Base-by-base conservation (phyloP, 2,329 filamentous ascomycete genomes). In the Macrophomina tecta region DNA sequence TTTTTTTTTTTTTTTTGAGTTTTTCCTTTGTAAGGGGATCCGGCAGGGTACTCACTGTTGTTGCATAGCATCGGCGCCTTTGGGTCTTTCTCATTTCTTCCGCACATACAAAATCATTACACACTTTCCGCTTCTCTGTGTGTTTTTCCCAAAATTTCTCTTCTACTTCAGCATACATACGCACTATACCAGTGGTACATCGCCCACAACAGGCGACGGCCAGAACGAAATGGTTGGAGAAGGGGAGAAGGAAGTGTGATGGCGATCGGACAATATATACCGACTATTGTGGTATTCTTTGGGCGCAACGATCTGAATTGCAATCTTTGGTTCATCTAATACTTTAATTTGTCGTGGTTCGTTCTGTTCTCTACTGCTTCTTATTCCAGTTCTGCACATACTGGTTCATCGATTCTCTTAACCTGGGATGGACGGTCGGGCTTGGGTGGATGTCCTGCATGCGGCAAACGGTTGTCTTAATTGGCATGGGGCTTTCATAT, bases 31-130 rank as follows among this genome's bases (percentile, higher is more conserved):
- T 46, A 11, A 48, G n/a, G 42, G n/a, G 40, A 34, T 11, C 14
- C 61, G 32, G 18, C 14, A 5, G 7, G 4, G 58, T 36, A 9
- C 16, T 12, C 45, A 28, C 45, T 14, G 18, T 14, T 62, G 42
- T 40, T 55, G 65, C 65, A 67, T 67, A 67, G 65, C 65, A 63
- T 49, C 58, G 65, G 65, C 65, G 65, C 30, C 42, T 52, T 40
- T 38, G 32, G 45, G 23, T 30, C 34, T 60, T 42, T 14, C n/a
- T 62, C 40, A 36, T 28, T 38, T 49, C 56, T 14, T 49, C 30
- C 5, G 58, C 42, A 62, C 56, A 49, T 62, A 62, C 58, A 62
- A 49, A 62, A 62, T 49, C 12, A 23, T 38, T 40, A 62, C 18
- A 49, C 32, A 34, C 32, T 36, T 53, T n/a, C 5, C 30, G 23